Percentiles rank a stretch among this genome's conserved stretches.
Conservation (phyloP, 768 basidiomycete species). For the Trametes sanguinea region DNA sequence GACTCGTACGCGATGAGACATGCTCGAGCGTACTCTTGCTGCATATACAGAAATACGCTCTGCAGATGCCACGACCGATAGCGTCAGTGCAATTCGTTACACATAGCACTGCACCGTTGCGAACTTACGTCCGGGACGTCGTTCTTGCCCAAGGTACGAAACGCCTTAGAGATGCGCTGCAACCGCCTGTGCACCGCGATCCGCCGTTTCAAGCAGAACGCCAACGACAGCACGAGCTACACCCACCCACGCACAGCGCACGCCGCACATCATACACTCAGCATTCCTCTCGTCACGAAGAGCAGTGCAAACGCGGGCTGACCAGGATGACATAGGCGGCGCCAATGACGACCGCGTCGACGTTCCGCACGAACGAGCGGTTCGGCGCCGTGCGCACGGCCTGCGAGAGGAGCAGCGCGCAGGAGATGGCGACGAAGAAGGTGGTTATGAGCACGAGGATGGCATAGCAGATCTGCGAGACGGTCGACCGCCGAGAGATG, state of each 20-base stretch:
- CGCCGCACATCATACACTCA: background rate
- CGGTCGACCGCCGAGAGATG: slow-evolving; percentile 47
- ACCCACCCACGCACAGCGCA: background rate
- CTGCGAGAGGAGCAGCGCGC: slow-evolving; percentile 65
- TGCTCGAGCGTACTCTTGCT: slow-evolving; percentile 74
- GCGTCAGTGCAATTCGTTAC: slow-evolving; percentile 1
- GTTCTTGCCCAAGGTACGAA: slow-evolving; percentile 49
- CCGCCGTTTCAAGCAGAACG: slow-evolving; percentile 68
- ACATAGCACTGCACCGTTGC: too few species aligned
- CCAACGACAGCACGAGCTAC: slow-evolving; percentile 56
- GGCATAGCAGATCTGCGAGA: slow-evolving; percentile 56
- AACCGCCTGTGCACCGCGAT: slow-evolving; percentile 65
- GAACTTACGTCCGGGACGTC: slow-evolving; percentile 62
- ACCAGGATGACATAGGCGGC: slow-evolving; percentile 74
- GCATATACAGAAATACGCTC: slow-evolving; percentile 67
- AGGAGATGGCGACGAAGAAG: slow-evolving; percentile 60
- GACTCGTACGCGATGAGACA: slow-evolving; percentile 73
- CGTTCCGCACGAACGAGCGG: slow-evolving; percentile 58
- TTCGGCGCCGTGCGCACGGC: slow-evolving; percentile 65
- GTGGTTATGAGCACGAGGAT: slow-evolving; percentile 32
- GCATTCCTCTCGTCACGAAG: slow-evolving; percentile 26
- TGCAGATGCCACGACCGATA: slow-evolving; percentile 31
- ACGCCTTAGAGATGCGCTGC: slow-evolving; percentile 66
- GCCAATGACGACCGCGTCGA: slow-evolving; percentile 68
- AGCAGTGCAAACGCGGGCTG: slow-evolving; percentile 25